Evolutionary conservation across 2,329 filamentous ascomycete species (phyloP), one percentile per base, ranked within the genome.

Genomic region (Iodosphaeria phyllophila): DNA sequence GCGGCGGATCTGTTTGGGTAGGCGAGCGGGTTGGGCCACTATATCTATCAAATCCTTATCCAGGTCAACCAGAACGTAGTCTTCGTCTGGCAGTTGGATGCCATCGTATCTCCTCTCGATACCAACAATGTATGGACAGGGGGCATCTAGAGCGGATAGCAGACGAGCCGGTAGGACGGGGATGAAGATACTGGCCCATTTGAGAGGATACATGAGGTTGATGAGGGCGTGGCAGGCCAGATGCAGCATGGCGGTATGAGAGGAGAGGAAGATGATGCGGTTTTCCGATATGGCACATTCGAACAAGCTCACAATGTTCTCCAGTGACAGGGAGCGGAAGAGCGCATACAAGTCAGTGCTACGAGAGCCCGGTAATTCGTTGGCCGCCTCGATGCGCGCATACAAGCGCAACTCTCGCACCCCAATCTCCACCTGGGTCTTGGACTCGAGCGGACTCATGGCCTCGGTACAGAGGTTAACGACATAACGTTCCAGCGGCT

Each of bases 391-490:
- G 43, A 91, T 91, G 18, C 89, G 71, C 5, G 89, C 84, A 49
- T 92, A 95, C 26, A 98, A 59, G 16, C 83, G 76, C 36, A 98
- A 53, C 46, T 98, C 89, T 30, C 89, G 70, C 16, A 98, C 70
- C 1, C 77, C 74, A 18, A 95, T 60, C 51, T 98, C 89, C 16
- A 95, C 83, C 46, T 98, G 89, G 0, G 86, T 95, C 51, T 91
- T 86, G 19, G 89, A 95, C 17, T 77, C 78, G 25, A 92, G 68
- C 2, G 89, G 89, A 41, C 78, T 86, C 41, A 91, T 76, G 3
- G 89, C 89, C 51, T 95, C 86, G 7, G 84, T 84, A 51, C 89
- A 98, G 17, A 98, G 60, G 46, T 95, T 95, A 52, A 95, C 75
- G 17, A 98, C 84, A 47, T 95, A 98, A 43, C 84, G 74, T 54